phyloP scores from a whole-genome alignment of 805 yeast genomes.

The Citeromyces matritensis region DNA sequence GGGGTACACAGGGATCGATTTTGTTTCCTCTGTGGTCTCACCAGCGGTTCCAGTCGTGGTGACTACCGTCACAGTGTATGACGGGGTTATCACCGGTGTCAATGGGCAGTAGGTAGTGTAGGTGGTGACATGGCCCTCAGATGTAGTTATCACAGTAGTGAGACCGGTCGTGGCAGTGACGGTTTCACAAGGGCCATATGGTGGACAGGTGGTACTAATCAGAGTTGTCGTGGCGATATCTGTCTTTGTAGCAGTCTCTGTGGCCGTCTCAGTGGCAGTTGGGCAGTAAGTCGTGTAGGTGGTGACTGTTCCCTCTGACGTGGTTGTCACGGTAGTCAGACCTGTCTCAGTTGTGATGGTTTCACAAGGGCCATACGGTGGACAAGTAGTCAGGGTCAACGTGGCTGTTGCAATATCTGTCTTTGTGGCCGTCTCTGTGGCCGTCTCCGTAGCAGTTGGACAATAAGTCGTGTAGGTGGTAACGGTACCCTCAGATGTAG shows the following conservation, averaged over 20 bases:
- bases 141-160: slow-evolving; percentile 10
- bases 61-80: too few species aligned
- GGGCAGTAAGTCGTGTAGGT: slow-evolving; percentile 1
- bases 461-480: slow-evolving; percentile 12
- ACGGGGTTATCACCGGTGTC: slow-evolving; percentile 1
- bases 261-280: slow-evolving; percentile 1
- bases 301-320: background rate
- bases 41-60: too few species aligned
- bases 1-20: too few species aligned
- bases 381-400: slow-evolving; percentile 1
- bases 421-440: slow-evolving; percentile 3
- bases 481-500: slow-evolving; percentile 2
- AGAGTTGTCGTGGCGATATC: slow-evolving; percentile 1
- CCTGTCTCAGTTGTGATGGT: background rate
- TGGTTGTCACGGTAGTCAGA: background rate
- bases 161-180: slow-evolving; percentile 13
- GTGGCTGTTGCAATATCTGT: background rate
- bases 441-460: slow-evolving; percentile 7
- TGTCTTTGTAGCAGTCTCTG: slow-evolving; percentile 2
- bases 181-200: slow-evolving; percentile 3
- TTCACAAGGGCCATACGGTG: background rate
- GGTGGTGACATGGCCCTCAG: slow-evolving; percentile 8
- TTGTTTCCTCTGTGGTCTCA: too few species aligned
- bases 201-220: slow-evolving; percentile 1
- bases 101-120: slow-evolving; percentile 12